Base-by-base conservation (phyloP, 2,329 filamentous ascomycete genomes). In the Colletotrichum sp. region DNA sequence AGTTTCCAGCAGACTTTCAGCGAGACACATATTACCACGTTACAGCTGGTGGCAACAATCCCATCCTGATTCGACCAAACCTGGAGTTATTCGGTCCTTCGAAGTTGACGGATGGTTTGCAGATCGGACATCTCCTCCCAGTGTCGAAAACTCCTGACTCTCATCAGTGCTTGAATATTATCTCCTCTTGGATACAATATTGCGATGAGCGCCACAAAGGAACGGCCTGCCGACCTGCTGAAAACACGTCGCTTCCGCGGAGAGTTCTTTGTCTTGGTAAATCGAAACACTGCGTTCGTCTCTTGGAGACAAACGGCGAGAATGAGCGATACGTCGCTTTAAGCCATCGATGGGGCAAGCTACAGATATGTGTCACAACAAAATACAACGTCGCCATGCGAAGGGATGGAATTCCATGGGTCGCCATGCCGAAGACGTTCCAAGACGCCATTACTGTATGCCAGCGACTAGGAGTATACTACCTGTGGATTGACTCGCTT, bases 401-500 rank as follows among this genome's bases (percentile, higher is more conserved):
- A 61, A 55, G 58, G 36, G n/a, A 36, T 27, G 57, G 38, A 16
- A 34, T 69, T 16, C 8, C 33, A 24, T 69, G 36, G 55, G 29
- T 29, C 8, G 51, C 34, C 27, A 58, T 74, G 6, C 76, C 47
- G 8, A 36, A 29, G 58, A 76, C 66, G 54, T 77, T 78, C 57
- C 70, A 64, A 34, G 77, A 79, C 38, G 76, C 76, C 38, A 70
- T 78, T n/a, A 61, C 54, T 11, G 63, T 78, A n/a, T 58, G 69
- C 5, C 63, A 71, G 6, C 31, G 47, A 7, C 58, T 77, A 15
- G 75, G 72, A n/a, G 43, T 76, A 29, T 27, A 51, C 4, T 79
- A 77, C 34, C 27, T 78, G 8, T 79, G 77, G 76, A 78, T 77
- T n/a, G 76, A 79, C 68, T 77, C 76, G 5, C 68, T 79, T 4